These are phyloP conservation scores for Setaria viridis DNA, from an alignment of 202 grass and related monocot species.

Conservation along the genomic window DNA sequence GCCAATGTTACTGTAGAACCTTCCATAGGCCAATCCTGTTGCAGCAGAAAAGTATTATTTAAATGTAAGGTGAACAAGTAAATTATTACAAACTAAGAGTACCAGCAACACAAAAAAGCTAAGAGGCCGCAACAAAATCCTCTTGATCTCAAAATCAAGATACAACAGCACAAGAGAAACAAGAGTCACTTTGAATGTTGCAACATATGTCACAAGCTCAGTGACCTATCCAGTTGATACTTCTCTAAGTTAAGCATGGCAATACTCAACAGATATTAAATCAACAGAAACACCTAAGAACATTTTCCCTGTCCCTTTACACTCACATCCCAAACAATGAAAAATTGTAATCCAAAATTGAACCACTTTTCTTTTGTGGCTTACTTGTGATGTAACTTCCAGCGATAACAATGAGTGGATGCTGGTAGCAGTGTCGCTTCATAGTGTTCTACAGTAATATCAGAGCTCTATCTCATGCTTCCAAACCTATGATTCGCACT, in stretches of 20 bases:
- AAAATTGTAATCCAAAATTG: not conserved
- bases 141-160: conserved; percentile 20
- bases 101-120: not conserved
- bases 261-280: not conserved
- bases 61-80: conserved; percentile 1
- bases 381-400: not conserved
- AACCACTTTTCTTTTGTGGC: not conserved
- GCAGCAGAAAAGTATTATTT: conserved; percentile 37
- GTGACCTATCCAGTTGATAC: not conserved
- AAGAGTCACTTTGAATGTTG: conserved; percentile 2
- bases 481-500: not conserved
- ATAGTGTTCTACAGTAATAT: not conserved
- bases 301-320: not conserved
- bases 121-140: conserved; percentile 22
- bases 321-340: not conserved
- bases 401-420: not conserved
- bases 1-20: conserved; percentile 37
- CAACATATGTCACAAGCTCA: not conserved
- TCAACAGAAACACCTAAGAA: not conserved
- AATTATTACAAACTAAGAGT: not conserved
- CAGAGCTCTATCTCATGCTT: not conserved
- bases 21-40: conserved; percentile 78
- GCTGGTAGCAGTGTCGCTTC: not conserved
- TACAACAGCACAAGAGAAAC: not conserved
- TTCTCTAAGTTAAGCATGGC: conserved; percentile 4